Conservation (phyloP, 1,284 basidiomycete species). For the Dichomitus squalens region DNA sequence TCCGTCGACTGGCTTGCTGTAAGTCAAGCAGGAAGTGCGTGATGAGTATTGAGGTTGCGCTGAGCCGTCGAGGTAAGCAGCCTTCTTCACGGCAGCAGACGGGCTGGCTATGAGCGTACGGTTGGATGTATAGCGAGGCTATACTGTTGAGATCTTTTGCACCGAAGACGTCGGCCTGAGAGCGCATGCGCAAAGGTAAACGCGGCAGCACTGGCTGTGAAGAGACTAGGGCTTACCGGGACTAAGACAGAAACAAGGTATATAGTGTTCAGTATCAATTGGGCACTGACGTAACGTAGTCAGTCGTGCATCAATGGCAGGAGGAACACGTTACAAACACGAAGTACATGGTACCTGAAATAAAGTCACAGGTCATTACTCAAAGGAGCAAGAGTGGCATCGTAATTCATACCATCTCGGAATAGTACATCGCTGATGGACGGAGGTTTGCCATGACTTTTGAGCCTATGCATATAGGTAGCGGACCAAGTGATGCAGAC, state of each 20-base stretch:
- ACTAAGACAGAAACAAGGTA: not conserved
- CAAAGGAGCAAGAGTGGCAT: too few relatives aligned
- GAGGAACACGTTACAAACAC: not conserved
- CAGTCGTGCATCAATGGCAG: too few relatives aligned
- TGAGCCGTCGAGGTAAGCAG: not conserved
- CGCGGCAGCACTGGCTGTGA: too few relatives aligned
- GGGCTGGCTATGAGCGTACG: not conserved
- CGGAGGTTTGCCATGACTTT: not conserved
- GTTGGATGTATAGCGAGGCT: not conserved
- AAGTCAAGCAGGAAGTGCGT: constrained; percentile 9
- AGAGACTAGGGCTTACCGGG: not conserved
- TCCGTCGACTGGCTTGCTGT: constrained; percentile 2
- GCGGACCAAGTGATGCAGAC: not conserved
- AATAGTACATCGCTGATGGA: not conserved
- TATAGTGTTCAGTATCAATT: not conserved
- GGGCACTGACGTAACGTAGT: not conserved
- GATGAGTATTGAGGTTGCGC: constrained; percentile 1
- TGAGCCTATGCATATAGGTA: not conserved
- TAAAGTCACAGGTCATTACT: too few relatives aligned
- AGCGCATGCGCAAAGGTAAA: not conserved
- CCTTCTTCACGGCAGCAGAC: not conserved
- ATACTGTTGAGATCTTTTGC: not conserved
- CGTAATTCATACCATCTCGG: not conserved
- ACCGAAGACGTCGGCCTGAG: not conserved
- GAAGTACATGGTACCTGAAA: constrained; percentile 5